These are phyloP conservation scores for Phytophthora fragariae DNA, from an alignment of 352 stramenopile genomes.

Conservation along the genomic window DNA sequence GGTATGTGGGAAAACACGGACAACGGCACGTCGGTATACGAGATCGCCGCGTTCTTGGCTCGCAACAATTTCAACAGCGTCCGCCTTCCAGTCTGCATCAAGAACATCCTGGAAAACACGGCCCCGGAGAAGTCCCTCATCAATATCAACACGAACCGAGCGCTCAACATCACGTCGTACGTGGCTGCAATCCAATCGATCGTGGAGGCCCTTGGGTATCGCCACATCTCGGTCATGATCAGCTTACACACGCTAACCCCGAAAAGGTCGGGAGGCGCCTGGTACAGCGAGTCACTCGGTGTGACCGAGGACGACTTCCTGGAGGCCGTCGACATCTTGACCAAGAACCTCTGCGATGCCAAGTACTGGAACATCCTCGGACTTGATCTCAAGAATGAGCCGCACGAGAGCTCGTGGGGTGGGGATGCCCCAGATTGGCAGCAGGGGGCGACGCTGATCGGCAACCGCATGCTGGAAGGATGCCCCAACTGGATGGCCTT, in stretches of 20 bases:
- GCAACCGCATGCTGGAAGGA: slow-evolving; percentile 64
- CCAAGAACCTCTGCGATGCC: slow-evolving; percentile 54
- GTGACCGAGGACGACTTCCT: slow-evolving; percentile 64
- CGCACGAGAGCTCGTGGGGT: slow-evolving; percentile 58
- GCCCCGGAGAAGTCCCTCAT: slow-evolving; percentile 50
- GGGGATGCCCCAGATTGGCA: slow-evolving; percentile 55
- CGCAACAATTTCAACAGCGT: slow-evolving; percentile 79
- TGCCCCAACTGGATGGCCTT: slow-evolving; percentile 73
- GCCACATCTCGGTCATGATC: slow-evolving; percentile 68
- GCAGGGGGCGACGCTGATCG: slow-evolving; percentile 58
- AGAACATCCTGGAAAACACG: slow-evolving; percentile 57
- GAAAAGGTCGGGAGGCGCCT: slow-evolving; percentile 56
- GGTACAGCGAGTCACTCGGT: slow-evolving; percentile 56
- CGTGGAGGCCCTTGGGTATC: slow-evolving; percentile 62
- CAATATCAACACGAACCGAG: slow-evolving; percentile 70
- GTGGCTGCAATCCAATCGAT: slow-evolving; percentile 61
- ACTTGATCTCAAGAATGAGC: slow-evolving; percentile 76
- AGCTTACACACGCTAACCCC: slow-evolving; percentile 66
- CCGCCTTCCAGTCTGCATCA: slow-evolving; percentile 64
- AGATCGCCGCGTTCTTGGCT: slow-evolving; percentile 64
- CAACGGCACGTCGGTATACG: slow-evolving; percentile 79
- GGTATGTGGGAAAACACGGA: slow-evolving; percentile 79
- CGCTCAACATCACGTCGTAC: slow-evolving; percentile 69
- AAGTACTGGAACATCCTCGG: slow-evolving; percentile 76
- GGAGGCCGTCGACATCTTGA: slow-evolving; percentile 59